phyloP scores from a whole-genome alignment of 495 filamentous ascomycete genomes.

The Lindgomyces ingoldianus region DNA sequence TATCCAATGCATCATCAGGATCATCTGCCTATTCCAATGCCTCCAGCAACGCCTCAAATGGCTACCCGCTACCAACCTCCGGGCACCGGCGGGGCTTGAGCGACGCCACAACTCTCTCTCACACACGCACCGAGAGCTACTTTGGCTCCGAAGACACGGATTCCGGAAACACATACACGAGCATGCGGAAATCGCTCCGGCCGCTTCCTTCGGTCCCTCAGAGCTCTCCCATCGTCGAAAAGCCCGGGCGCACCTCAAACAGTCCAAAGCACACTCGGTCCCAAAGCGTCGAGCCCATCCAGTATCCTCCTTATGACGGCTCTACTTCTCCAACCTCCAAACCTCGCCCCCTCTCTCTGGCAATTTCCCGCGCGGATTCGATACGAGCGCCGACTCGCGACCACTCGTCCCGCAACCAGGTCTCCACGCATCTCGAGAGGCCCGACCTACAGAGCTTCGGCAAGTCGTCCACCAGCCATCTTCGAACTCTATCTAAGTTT shows the following conservation, averaged over 20 bases:
- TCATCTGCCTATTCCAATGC: conserved; percentile 75
- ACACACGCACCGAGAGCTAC: conserved; percentile 47
- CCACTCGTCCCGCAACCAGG: conserved; percentile 12
- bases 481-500: conserved; percentile 84
- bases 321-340: conserved; percentile 38
- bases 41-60: conserved; percentile 74
- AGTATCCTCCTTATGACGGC: conserved; percentile 33
- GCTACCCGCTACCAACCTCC: conserved; percentile 49
- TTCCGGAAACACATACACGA: conserved; percentile 63
- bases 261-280: conserved; percentile 37
- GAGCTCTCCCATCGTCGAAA: conserved; percentile 48
- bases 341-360: conserved; percentile 40
- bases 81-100: conserved; percentile 78
- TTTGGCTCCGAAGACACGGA: conserved; percentile 50
- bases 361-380: conserved; percentile 44
- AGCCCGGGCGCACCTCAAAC: conserved; percentile 15
- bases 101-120: conserved; percentile 58
- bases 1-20: conserved; percentile 74
- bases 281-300: conserved; percentile 34
- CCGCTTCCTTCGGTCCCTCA: conserved; percentile 70
- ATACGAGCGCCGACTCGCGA: conserved; percentile 40
- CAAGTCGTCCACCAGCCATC: conserved; percentile 81
- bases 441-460: conserved; percentile 78
- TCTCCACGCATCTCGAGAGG: conserved; percentile 32
- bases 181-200: conserved; percentile 72